Percentiles rank a stretch among this genome's conserved stretches.
phyloP scores from a whole-genome alignment of 805 yeast species.

The Diddensiella transvaalensis region DNA sequence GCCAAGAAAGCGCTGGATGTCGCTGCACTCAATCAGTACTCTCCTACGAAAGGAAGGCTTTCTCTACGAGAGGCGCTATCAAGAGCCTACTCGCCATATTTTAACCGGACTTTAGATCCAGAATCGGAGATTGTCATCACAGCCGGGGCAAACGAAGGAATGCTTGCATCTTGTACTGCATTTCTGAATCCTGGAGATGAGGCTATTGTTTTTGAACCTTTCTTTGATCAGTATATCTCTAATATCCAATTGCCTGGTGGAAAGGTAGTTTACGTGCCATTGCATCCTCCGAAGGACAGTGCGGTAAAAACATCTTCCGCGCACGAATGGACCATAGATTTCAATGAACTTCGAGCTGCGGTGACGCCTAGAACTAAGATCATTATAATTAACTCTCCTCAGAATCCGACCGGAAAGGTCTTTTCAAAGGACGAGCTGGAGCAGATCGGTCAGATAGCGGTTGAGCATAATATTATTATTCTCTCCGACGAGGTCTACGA shows the following conservation, averaged over 20 bases:
- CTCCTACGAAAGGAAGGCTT: conserved; percentile 86
- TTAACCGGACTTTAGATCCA: conserved; percentile 52
- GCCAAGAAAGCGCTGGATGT: conserved; percentile 69
- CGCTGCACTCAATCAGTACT: conserved; percentile 84
- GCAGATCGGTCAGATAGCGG: conserved; percentile 76
- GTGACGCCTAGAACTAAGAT: conserved; percentile 76
- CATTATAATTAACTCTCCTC: conserved; percentile 88
- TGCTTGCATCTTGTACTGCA: conserved; percentile 79
- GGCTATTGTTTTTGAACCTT: conserved; percentile 94
- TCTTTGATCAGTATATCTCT: conserved; percentile 93
- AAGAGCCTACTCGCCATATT: conserved; percentile 64
- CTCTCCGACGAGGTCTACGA: conserved; percentile 96
- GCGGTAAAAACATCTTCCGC: conserved; percentile 63
- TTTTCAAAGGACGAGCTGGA: conserved; percentile 71
- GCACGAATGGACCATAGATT: conserved; percentile 83
- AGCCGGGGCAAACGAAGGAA: conserved; percentile 97
- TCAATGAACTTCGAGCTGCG: conserved; percentile 67
- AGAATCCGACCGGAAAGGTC: conserved; percentile 93
- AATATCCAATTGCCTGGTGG: conserved; percentile 95
- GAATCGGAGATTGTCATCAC: conserved; percentile 70
- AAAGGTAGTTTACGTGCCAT: conserved; percentile 77
- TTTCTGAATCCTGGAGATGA: conserved; percentile 86
- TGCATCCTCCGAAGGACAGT: conserved; percentile 78
- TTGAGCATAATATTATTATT: conserved; percentile 75
- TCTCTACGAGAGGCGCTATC: conserved; percentile 67